Base-by-base conservation (phyloP, 345 rosid species). In the Populus alba region DNA sequence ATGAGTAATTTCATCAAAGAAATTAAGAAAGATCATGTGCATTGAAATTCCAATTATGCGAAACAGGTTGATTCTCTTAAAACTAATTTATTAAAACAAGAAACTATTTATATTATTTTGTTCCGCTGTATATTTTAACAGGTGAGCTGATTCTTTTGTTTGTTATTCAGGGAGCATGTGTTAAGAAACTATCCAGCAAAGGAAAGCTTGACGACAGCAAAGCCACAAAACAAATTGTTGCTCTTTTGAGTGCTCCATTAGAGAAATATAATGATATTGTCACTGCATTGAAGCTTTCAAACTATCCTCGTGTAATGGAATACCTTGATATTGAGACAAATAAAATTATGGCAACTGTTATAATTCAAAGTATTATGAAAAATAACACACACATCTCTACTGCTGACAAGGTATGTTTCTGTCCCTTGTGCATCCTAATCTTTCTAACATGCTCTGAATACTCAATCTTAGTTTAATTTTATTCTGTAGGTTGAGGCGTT, bases 251-350 rank as follows among this genome's bases (percentile, higher is more conserved):
- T 90, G 95, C 98, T 79, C 99, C 99, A 45, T 78, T 96, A 45
- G 99, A 96, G 86, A 96, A 96, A 83, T 96, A 96, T 75, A 96
- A 94, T 81, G 92, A 92, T 82, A 88, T 96, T 83, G 97, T 94
- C 82, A 94, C 86, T 71, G 93, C 95, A 43, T 85, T 94, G 88
- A 94, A 94, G 87, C 91, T 96, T 81, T 89, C 93, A 45, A 96
- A 96, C 77, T 96, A 96, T 86, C 94, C 98, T 55, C 83, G 84
- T 69, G 92, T 96, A 51, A 75, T 92, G 93, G 98, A 94, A 79
- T 91, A 89, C 87, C 97, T 96, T 82, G 98, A 94, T 81, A 78
- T 65, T 33, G 98, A 90, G 86, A 94, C 97, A 71, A 94, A 92
- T 82, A 96, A 94, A 89, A 83, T 92, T 71, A 94, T 96, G 99